Evolutionary conservation across 163 green algal species (phyloP), one percentile per base, ranked within the genome.

Genomic region (Trebouxiophyceae sp.): DNA sequence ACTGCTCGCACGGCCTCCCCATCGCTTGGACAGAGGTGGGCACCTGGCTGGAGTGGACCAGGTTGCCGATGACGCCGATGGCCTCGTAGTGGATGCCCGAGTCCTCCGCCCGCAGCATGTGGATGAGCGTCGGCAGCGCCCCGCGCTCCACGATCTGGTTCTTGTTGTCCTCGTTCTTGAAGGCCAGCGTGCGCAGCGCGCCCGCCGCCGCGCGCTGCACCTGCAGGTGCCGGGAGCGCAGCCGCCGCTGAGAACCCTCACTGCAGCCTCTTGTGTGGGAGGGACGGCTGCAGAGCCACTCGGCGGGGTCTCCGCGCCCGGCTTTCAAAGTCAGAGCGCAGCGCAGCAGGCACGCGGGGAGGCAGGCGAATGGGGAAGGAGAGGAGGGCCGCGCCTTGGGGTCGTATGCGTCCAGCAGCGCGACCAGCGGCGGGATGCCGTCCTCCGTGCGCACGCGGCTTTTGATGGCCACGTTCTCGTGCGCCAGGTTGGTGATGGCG

Each of bases 91-190:
- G 94, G 39, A 98, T 93, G 39, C 81, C 82, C 26, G 70, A 58
- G 74, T 99, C 94, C 57, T 96, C 86, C 2, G 86, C 87, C 5
- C 83, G 75, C 44, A 99, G 84, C 89, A 98, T 97, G 70, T 93
- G 90, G 39, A 99, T 93, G 28, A 99, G 82, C 6, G 90, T 87
- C 28, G 89, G 87, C 65, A 99, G 77, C 2, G 91, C 89, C 2
- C 87, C 85, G 50, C 87, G 86, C 55, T 98, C 87, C 47, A 98
- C 92, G 12, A 99, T 99, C 72, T 91, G 84, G 44, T 90, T 85
- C 74, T 99, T 99, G 84, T 98, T 98, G 46, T 95, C 89, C 39
- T 98, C 92, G 58, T 98, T 98, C 67, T 98, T 98, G 82, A 99
- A 99, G 1, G 95, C 94, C 31, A 99, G 81, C 8, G 93, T 98